Conservation (phyloP, 2,329 filamentous ascomycete species). For the Lomentospora prolificans region DNA sequence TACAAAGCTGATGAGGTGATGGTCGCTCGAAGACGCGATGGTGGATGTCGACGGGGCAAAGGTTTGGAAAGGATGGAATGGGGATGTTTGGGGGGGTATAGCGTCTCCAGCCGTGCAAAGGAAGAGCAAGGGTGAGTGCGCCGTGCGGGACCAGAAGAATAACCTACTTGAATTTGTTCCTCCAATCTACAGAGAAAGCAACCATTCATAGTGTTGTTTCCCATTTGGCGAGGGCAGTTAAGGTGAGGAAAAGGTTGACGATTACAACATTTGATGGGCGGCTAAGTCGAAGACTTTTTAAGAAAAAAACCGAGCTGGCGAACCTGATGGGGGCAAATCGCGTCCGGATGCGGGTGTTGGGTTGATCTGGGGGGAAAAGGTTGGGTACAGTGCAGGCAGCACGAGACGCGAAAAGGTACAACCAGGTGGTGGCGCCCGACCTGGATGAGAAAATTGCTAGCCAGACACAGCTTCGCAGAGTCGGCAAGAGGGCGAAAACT, state of each 20-base stretch:
- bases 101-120: not conserved
- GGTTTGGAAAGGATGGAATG: not conserved
- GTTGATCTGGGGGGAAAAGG: not conserved
- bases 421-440: not conserved
- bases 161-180: slow-evolving; percentile 8
- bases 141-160: not conserved
- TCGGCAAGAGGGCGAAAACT: not conserved
- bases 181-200: slow-evolving; percentile 6
- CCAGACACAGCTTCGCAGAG: not conserved
- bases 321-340: not conserved
- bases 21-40: not conserved
- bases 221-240: slow-evolving; percentile 1
- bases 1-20: slow-evolving; percentile 6
- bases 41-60: not conserved
- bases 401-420: not conserved
- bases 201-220: slow-evolving; percentile 6
- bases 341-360: not conserved
- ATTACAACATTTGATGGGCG: slow-evolving; percentile 6
- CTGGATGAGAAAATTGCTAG: not conserved
- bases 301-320: not conserved
- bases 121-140: not conserved
- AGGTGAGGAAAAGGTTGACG: not conserved
- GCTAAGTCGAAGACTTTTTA: not conserved
- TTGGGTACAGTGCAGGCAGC: not conserved
- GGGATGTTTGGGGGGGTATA: not conserved